phyloP scores from a whole-genome alignment of 129 eudicot genomes.

The Flaveria ramosissima region DNA sequence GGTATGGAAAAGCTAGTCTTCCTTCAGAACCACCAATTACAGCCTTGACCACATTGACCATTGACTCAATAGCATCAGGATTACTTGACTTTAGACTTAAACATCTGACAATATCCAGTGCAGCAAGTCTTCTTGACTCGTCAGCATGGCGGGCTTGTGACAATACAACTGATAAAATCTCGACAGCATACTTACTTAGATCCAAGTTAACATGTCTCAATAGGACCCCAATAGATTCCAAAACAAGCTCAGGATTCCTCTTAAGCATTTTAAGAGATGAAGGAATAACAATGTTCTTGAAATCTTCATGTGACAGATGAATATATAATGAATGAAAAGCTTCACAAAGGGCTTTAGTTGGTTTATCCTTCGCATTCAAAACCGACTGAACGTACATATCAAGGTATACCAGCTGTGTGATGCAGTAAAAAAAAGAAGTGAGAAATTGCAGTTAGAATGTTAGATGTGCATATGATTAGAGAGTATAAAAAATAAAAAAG shows the following conservation, averaged over 20 bases:
- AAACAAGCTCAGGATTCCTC: constrained; percentile 93
- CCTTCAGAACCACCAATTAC: constrained; percentile 98
- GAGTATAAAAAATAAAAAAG: not conserved
- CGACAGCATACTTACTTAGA: constrained; percentile 78
- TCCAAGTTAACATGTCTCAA: constrained; percentile 68
- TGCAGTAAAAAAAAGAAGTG: constrained; percentile 22
- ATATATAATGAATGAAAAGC: constrained; percentile 72
- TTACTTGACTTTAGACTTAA: constrained; percentile 83
- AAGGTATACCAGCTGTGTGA: constrained; percentile 68
- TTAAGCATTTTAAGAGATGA: constrained; percentile 91
- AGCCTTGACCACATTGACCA: constrained; percentile 69
- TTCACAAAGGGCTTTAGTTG: constrained; percentile 65
- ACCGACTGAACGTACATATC: constrained; percentile 80
- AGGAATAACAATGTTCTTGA: constrained; percentile 63
- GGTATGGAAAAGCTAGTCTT: constrained; percentile 94
- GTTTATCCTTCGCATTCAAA: constrained; percentile 77
- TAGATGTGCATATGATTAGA: constrained; percentile 3
- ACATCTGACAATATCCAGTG: constrained; percentile 68
- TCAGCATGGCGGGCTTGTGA: constrained; percentile 96
- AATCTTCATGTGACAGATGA: constrained; percentile 80
- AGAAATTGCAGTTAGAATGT: constrained; percentile 5
- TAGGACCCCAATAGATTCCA: constrained; percentile 75
- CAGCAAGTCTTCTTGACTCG: constrained; percentile 79
- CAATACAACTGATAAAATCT: constrained; percentile 71
- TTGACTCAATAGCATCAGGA: constrained; percentile 85